Evolutionary conservation across 1,284 basidiomycete genomes (phyloP), one percentile per base, ranked within the genome.

Genomic region (Gymnopus androsaceus): DNA sequence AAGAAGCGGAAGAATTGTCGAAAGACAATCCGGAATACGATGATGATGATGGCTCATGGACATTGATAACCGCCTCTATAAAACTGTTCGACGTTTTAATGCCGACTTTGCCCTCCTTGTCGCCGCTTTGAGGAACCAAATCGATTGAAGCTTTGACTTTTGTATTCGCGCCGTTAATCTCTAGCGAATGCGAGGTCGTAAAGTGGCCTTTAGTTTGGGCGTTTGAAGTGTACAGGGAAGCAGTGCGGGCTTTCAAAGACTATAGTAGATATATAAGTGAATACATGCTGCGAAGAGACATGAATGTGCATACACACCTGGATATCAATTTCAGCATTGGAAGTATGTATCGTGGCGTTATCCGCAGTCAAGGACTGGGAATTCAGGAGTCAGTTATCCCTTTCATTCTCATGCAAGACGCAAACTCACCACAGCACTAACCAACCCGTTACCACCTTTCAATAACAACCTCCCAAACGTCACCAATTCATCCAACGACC

Each of bases 391-490:
- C n/a, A 19, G 3, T 3, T 38, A 14, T 27, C 11, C 17, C 7
- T 7, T 15, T 25, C 5, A 42, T 23, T 19, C 27, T 9, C n/a
- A n/a, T n/a, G n/a, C n/a, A n/a, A 7, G 15, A 33, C 4, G 15
- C 11, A 5, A 21, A 66, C 70, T 57, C 55, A 72, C 74, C 51
- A 70, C 54, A 4, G 61, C 64, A 21, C 48, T 28, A 23, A 78
- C 71, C 9, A 55, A 57, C 15, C 63, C 65, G 59, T 76, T 75
- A 1, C 67, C 65, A 11, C 68, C 65, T 51, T 61, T 63, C 14
- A 77, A 40, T 7, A 58, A 57, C 8, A 77, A 54, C 3, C 59
- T 46, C 0, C 64, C 57, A 54, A 78, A 76, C 12, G 61, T 34
- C 14, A 75, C 62, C 9, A 58, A 60, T 7, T 64, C 59, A 23